Percentiles rank a stretch among this genome's conserved stretches.
These are phyloP conservation scores for Beauveria pseudobassiana DNA, from an alignment of 2,329 filamentous ascomycete species.

Conservation along the genomic window DNA sequence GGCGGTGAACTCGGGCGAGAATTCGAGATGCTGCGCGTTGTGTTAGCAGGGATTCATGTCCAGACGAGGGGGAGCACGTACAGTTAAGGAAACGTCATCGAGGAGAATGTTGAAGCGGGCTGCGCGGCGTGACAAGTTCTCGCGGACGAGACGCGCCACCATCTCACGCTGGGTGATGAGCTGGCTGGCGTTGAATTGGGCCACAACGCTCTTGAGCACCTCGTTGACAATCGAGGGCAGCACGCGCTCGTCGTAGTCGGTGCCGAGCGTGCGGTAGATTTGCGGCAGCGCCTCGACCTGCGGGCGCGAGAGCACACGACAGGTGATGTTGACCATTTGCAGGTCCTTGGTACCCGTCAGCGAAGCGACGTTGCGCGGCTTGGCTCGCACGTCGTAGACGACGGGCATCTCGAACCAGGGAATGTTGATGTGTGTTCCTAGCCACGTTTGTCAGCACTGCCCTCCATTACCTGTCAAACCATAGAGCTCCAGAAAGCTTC, in stretches of 20 bases:
- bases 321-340: constrained; percentile 99
- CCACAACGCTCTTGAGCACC: constrained; percentile 96
- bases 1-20: constrained; percentile 67
- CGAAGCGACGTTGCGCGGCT: constrained; percentile 92
- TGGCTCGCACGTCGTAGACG: constrained; percentile 95
- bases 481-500: too few relatives aligned
- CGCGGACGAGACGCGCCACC: constrained; percentile 82
- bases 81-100: constrained; percentile 94
- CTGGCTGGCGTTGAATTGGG: constrained; percentile 97
- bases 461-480: not conserved
- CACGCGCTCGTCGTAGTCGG: constrained; percentile 94
- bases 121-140: constrained; percentile 84
- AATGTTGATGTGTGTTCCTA: constrained; percentile 85
- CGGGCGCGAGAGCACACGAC: constrained; percentile 92
- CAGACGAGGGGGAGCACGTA: constrained; percentile 36
- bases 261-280: constrained; percentile 92
- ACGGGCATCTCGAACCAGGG: constrained; percentile 98
- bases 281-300: constrained; percentile 83
- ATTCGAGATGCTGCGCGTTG: constrained; percentile 53
- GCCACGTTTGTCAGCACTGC: constrained; percentile 5
- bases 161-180: constrained; percentile 98
- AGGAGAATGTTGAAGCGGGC: constrained; percentile 95
- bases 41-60: constrained; percentile 17
- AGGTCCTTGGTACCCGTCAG: constrained; percentile 97
- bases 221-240: constrained; percentile 97